Percentiles rank a stretch among this genome's conserved stretches.
These are phyloP conservation scores for Vitis labrusca DNA, from an alignment of 164 flowering plant genomes.

Conservation along the genomic window DNA sequence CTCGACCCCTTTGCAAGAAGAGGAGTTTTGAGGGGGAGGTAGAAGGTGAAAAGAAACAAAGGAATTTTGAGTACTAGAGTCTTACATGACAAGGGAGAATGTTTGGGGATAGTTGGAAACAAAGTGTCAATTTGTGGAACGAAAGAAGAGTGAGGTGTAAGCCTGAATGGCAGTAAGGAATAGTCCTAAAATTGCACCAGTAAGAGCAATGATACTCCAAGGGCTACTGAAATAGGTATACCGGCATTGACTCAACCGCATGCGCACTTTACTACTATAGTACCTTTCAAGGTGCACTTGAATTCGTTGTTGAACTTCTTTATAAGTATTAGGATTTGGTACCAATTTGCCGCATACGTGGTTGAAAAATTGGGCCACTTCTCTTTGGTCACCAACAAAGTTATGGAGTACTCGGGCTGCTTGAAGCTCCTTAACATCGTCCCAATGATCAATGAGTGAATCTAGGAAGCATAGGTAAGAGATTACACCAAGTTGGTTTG, in stretches of 20 bases:
- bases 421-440: background rate
- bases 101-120: no score
- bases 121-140: no score
- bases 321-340: background rate
- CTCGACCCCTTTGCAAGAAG: no score
- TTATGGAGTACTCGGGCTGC: conserved; percentile 3
- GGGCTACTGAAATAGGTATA: no score
- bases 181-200: background rate
- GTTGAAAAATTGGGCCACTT: no score
- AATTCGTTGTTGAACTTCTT: no score
- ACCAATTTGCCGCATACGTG: background rate
- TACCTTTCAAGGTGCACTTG: background rate
- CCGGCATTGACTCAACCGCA: background rate
- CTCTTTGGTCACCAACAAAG: no score
- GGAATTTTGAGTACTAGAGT: no score
- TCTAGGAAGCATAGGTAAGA: conserved; percentile 13
- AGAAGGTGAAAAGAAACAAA: no score
- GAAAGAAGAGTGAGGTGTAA: background rate
- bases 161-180: background rate
- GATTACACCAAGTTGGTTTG: conserved; percentile 1
- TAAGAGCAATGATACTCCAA: background rate
- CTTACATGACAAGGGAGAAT: no score
- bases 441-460: conserved; percentile 5
- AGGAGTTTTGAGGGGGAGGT: no score
- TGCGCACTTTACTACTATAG: background rate